Evolutionary conservation across 352 stramenopile species (phyloP), one percentile per base, ranked within the genome.

Genomic region (Aphanomyces invadans): DNA sequence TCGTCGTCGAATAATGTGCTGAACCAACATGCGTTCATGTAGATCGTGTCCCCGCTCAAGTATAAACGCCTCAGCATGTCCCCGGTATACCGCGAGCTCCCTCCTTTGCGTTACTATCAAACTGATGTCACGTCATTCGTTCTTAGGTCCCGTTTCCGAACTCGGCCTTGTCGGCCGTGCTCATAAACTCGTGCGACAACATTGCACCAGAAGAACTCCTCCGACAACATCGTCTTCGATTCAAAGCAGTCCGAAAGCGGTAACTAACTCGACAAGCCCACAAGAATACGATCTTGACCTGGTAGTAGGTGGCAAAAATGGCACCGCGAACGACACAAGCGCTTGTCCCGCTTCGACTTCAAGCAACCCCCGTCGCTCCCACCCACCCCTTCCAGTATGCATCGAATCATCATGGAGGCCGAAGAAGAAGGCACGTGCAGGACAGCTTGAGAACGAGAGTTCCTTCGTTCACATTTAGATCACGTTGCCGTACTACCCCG

Each of bases 121-220:
- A 54, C 26, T 25, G 1, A 29, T n/a, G 46, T 54, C n/a, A 54
- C 26, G 46, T 11, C 10, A n/a, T 48, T 48, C 21, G 17, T 15
- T 32, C 29, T 21, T 57, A 57, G 49, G 49, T 29, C 25, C 49
- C 17, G 15, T 29, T 57, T 57, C 49, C 49, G 12, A 33, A 21
- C 25, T 7, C 23, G 1, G 49, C 49, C 11, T n/a, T 54, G 26
- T 25, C 46, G 46, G 11, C 46, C n/a, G 21, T 54, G 26, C 26
- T 29, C 3, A 32, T 57, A n/a, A 57, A 57, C n/a, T 57, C 49
- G n/a, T 57, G 49, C 49, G 49, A 57, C 7, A 38, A 57, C 25
- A 57, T 57, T 12, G 17, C 49, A 5, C 49, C 49, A n/a, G 49
- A 57, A n/a, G 49, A 57, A 57, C 29, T 57, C 19, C 49, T 57